phyloP scores from a whole-genome alignment of 805 yeast genomes.

The Candida insectorum region DNA sequence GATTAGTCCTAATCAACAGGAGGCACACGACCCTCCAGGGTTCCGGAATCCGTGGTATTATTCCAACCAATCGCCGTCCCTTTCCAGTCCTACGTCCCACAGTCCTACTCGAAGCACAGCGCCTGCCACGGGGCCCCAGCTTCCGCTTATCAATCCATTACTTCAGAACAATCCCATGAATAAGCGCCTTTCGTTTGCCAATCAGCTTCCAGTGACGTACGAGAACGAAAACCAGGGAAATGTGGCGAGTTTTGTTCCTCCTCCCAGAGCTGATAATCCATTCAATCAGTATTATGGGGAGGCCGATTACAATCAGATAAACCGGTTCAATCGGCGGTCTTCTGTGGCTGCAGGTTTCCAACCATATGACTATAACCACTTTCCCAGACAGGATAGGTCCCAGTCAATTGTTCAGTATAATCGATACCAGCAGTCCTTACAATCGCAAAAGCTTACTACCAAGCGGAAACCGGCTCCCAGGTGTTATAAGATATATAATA shows the following conservation, averaged over 20 bases:
- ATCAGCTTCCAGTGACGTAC: constrained; percentile 49
- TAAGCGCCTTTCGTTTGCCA: constrained; percentile 35
- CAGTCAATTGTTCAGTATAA: constrained; percentile 32
- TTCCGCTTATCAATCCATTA: constrained; percentile 21
- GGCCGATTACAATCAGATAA: not conserved
- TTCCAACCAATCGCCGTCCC: constrained; percentile 15
- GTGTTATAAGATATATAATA: constrained; percentile 38
- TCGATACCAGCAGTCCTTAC: constrained; percentile 27
- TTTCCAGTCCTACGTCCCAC: constrained; percentile 12
- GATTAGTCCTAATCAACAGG: constrained; percentile 2
- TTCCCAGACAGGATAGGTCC: constrained; percentile 14
- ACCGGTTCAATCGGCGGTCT: constrained; percentile 9
- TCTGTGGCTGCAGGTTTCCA: constrained; percentile 11
- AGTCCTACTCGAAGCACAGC: constrained; percentile 21
- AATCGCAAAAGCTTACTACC: constrained; percentile 19
- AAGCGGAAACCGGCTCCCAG: constrained; percentile 43
- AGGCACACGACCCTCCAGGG: constrained; percentile 15
- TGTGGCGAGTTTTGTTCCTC: constrained; percentile 35
- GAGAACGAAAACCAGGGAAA: constrained; percentile 27
- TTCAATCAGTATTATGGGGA: constrained; percentile 40
- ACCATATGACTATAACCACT: constrained; percentile 1
- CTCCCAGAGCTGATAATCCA: constrained; percentile 44
- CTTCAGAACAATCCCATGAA: constrained; percentile 22
- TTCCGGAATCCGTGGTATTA: constrained; percentile 46
- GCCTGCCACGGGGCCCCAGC: constrained; percentile 13